These are phyloP conservation scores for Thermoascus crustaceus DNA, from an alignment of 2,329 filamentous ascomycete genomes.

Conservation along the genomic window DNA sequence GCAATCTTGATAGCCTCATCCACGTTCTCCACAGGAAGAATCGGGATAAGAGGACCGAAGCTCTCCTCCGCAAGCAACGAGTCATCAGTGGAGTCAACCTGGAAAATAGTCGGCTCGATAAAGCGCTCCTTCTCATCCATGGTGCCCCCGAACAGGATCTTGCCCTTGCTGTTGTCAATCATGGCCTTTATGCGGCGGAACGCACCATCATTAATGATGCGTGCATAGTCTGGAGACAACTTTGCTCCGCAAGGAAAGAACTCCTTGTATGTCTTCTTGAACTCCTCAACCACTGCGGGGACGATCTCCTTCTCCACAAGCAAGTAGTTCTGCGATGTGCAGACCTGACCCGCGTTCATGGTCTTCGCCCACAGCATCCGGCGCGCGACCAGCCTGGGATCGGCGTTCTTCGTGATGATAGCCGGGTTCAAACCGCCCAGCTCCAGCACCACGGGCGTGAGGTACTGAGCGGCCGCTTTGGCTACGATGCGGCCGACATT, in stretches of 20 bases:
- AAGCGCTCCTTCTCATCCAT: slow-evolving; percentile 72
- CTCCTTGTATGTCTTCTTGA: slow-evolving; percentile 61
- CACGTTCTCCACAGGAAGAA: slow-evolving; percentile 69
- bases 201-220: slow-evolving; percentile 71
- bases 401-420: slow-evolving; percentile 76
- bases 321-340: slow-evolving; percentile 87
- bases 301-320: slow-evolving; percentile 70
- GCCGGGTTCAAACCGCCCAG: slow-evolving; percentile 88
- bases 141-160: slow-evolving; percentile 78
- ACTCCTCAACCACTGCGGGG: slow-evolving; percentile 61
- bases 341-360: slow-evolving; percentile 81
- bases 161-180: slow-evolving; percentile 75
- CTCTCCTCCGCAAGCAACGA: slow-evolving; percentile 73
- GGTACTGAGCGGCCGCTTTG: slow-evolving; percentile 77
- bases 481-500: slow-evolving; percentile 77
- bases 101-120: slow-evolving; percentile 89
- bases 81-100: slow-evolving; percentile 67
- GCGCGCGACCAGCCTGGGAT: slow-evolving; percentile 71
- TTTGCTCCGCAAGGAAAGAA: slow-evolving; percentile 80
- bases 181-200: slow-evolving; percentile 81
- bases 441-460: slow-evolving; percentile 84
- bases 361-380: slow-evolving; percentile 85
- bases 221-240: slow-evolving; percentile 66
- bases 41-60: slow-evolving; percentile 85
- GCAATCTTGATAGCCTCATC: slow-evolving; percentile 78